Evolutionary conservation across 805 yeast species (phyloP), one percentile per base, ranked within the genome.

Genomic region (Grigorovia humatica): DNA sequence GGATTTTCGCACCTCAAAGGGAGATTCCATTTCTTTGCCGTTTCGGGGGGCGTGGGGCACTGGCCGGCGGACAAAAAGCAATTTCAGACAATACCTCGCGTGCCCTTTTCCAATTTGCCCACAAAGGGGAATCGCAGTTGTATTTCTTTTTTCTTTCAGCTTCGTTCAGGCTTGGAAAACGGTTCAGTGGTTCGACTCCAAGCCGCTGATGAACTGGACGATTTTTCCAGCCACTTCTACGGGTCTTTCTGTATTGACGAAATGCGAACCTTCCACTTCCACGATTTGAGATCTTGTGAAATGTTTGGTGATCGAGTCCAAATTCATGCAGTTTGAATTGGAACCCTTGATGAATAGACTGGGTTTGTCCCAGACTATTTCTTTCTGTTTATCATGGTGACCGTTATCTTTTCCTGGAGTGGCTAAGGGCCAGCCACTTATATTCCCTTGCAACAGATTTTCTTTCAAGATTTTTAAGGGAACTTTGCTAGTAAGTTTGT

Each of bases 211-310:
- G 69, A 81, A 90, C 30, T 83, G 84, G 30, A 73, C 74, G 15
- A 86, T 79, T 7, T 70, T 68, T 2, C 74, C 78, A 23, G 87
- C 71, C 56, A 91, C 88, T 61, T 83, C 95, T 8, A 71, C 59
- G 0, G 98, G 96, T 57, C 84, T 83, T 62, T 91, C 97, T 43
- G 88, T 80, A 57, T 88, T 88, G 15, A 90, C 78, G 96, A 97
- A 91, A 67, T 91, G 99, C 0, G 90, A 79, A 9, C 52, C 52
- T 18, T 87, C 83, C 23, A 93, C 71, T 61, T 85, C 96, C 46
- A 78, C 73, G 13, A 86, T 69, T 54, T 80, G 85, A 61, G 88
- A 88, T 27, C 74, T 71, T 0, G 97, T 97, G 69, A 88, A 91
- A 61, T 78, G 86, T 51, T 71, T 69, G 1, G 90, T 95, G 48